These are phyloP conservation scores for Monotropa hypopitys DNA, from an alignment of 179 eudicot species.

Conservation along the genomic window DNA sequence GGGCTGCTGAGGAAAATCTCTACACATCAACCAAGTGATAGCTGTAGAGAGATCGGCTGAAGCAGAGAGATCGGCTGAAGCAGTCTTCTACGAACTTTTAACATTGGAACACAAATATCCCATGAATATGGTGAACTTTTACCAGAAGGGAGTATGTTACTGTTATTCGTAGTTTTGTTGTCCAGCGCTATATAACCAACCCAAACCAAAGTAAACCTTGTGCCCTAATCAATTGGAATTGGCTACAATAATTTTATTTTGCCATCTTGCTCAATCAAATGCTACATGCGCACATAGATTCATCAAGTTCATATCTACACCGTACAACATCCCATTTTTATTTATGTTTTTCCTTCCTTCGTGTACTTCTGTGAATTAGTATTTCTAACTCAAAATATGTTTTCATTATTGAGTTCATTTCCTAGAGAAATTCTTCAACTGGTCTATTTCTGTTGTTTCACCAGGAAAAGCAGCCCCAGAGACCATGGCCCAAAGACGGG, in stretches of 20 bases:
- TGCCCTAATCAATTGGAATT: background rate
- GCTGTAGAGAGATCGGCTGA: too few species aligned
- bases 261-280: background rate
- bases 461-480: conserved; percentile 87
- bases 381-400: background rate
- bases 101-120: too few species aligned
- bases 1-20: too few species aligned
- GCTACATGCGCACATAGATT: background rate
- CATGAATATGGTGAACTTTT: background rate
- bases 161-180: background rate
- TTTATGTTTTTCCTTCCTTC: background rate
- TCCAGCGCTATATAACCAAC: background rate
- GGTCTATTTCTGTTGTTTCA: background rate
- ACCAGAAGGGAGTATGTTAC: background rate
- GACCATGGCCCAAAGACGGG: conserved; percentile 77
- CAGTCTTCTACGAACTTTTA: too few species aligned
- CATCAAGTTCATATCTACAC: background rate
- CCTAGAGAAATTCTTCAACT: background rate
- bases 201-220: background rate
- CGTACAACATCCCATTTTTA: background rate
- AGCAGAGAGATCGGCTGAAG: too few species aligned
- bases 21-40: too few species aligned
- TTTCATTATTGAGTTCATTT: background rate
- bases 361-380: background rate
- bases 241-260: background rate